Percentiles rank a stretch among this genome's conserved stretches.
Evolutionary conservation across 192 early-diverging fungal species (phyloP).

Genomic region (Coemansia sp.): DNA sequence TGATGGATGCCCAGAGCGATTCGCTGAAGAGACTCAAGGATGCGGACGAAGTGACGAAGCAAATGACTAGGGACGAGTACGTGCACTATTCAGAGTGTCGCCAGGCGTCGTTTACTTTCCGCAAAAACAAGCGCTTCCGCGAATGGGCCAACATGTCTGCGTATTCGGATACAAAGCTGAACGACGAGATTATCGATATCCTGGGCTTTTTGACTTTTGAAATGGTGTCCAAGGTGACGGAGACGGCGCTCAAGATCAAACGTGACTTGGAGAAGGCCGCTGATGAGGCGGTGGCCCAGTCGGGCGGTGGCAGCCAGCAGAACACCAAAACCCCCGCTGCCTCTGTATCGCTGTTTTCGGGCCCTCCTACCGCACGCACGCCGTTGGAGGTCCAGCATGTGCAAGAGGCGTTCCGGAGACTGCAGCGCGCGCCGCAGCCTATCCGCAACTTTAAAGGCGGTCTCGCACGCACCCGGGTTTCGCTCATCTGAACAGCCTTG

Average conservation of each 20-base stretch:
- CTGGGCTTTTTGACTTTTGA: constrained; percentile 95
- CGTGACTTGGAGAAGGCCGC: constrained; percentile 58
- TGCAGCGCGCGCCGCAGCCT: constrained; percentile 72
- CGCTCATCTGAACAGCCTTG: constrained; percentile 71
- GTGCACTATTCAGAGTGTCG: constrained; percentile 97
- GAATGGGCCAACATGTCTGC: constrained; percentile 93
- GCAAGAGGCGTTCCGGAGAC: constrained; percentile 86
- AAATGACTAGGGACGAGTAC: constrained; percentile 98
- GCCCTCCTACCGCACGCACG: constrained; percentile 72
- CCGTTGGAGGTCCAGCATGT: constrained; percentile 84
- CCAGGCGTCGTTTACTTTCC: constrained; percentile 96
- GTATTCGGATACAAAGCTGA: constrained; percentile 85
- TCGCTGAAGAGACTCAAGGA: constrained; percentile 78
- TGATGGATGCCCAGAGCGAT: constrained; percentile 81
- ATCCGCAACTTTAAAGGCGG: constrained; percentile 76
- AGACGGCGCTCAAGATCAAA: constrained; percentile 78
- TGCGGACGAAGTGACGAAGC: constrained; percentile 88
- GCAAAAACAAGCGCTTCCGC: constrained; percentile 87
- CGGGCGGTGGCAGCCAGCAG: neutral
- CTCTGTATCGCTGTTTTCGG: constrained; percentile 66
- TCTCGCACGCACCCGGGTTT: constrained; percentile 65
- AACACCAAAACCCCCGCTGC: constrained; percentile 24
- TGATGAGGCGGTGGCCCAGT: constrained; percentile 7
- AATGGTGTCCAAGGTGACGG: constrained; percentile 89
- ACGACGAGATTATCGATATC: constrained; percentile 93